Evolutionary conservation across 805 yeast genomes (phyloP), one percentile per base, ranked within the genome.

Genomic region (Candida vartiovaarae): DNA sequence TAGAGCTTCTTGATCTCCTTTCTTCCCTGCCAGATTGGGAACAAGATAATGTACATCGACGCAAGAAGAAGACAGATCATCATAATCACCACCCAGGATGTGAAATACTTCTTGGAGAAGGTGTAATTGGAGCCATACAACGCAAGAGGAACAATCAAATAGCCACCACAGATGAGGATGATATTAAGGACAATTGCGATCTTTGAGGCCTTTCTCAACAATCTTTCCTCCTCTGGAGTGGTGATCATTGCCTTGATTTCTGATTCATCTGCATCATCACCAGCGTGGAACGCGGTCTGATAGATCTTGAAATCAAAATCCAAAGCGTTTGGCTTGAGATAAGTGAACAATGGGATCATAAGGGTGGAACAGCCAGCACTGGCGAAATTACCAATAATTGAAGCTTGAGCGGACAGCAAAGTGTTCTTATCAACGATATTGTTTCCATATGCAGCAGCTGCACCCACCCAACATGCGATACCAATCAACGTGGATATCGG

Each of bases 121-220:
- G 58, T 62, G 32, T 63, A 62, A 20, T 59, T 50, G 27, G 65
- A 49, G 4, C 69, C 72, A 47, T 64, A 62, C 32, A 63, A 51
- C 0, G 64, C 58, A 30, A 57, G 45, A 1, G 69, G 64, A 29
- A 65, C 49, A 24, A 66, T 48, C 6, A 68, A 41, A 44, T 60
- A 64, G 20, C 58, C 63, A 3, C 64, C 62, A 23, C 61, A 38
- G 3, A 65, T 24, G 9, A 61, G 30, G 32, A 65, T 54, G 10
- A 51, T 26, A 38, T 76, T 74, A 32, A 74, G 57, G 2, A 61
- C 49, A 7, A 69, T 52, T 54, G 76, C 69, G 47, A 72, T 63
- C 28, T 59, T 53, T 7, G 67, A 62, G 32, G 72, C 77, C 32
- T 49, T 61, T 45, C 65, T 66, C 36, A 61, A 42, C 5, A 41